phyloP scores from a whole-genome alignment of 345 rosid genomes.

The Ricinus communis region DNA sequence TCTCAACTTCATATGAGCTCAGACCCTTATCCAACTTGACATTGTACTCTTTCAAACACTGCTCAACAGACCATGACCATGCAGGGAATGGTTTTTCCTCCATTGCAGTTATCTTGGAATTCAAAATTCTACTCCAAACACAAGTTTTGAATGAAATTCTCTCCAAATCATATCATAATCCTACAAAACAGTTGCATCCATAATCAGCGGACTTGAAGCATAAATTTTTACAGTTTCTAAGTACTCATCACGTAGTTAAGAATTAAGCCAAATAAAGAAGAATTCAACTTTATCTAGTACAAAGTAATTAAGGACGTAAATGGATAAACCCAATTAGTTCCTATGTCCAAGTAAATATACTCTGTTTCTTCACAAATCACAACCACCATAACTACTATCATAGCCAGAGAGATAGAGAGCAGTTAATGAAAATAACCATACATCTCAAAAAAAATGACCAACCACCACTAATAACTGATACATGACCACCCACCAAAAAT shows the following conservation, averaged over 20 bases:
- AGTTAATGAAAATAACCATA: neutral
- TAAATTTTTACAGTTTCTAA: neutral
- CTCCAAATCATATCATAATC: slow-evolving; percentile 18
- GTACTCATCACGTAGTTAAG: neutral
- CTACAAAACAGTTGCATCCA: slow-evolving; percentile 29
- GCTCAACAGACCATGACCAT: slow-evolving; percentile 81
- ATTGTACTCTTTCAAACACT: slow-evolving; percentile 64
- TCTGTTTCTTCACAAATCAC: neutral
- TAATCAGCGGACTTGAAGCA: too few relatives aligned
- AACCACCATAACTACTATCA: neutral
- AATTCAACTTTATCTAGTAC: neutral
- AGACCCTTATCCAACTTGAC: slow-evolving; percentile 73
- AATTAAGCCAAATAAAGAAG: neutral
- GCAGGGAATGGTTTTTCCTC: slow-evolving; percentile 73
- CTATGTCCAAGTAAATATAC: neutral
- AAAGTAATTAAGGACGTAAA: neutral
- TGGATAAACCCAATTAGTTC: neutral
- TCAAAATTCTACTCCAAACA: slow-evolving; percentile 22
- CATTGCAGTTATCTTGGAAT: slow-evolving; percentile 32
- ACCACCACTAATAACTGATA: slow-evolving; percentile 1
- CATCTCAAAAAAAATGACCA: neutral
- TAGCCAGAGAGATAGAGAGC: neutral
- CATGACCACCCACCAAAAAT: neutral
- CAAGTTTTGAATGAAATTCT: slow-evolving; percentile 4
- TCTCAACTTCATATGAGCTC: slow-evolving; percentile 58